phyloP scores from a whole-genome alignment of 768 basidiomycete species.

The Antrodiella citrinella region DNA sequence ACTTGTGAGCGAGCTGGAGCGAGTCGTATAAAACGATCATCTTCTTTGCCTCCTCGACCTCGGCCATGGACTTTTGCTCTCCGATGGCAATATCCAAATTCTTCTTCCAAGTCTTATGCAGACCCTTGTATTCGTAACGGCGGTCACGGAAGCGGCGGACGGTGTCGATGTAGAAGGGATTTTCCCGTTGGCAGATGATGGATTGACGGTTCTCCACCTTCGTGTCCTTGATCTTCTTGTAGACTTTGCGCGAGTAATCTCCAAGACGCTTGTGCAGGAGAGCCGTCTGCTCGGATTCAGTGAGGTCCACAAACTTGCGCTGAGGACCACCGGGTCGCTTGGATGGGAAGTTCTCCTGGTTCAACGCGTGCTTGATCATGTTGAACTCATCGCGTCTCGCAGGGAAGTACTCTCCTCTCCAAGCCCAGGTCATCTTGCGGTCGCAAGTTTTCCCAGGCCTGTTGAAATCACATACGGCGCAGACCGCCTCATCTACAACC shows the following conservation, averaged over 20 bases:
- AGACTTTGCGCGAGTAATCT: slow-evolving; percentile 97
- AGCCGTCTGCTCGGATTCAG: slow-evolving; percentile 80
- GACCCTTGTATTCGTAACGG: slow-evolving; percentile 97
- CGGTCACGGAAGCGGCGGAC: slow-evolving; percentile 95
- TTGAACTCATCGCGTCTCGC: slow-evolving; percentile 96
- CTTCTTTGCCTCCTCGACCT: slow-evolving; percentile 95
- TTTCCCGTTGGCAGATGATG: slow-evolving; percentile 95
- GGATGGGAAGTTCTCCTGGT: slow-evolving; percentile 88
- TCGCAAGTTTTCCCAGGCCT: slow-evolving; percentile 94
- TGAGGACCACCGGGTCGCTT: slow-evolving; percentile 65
- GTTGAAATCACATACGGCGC: slow-evolving; percentile 98
- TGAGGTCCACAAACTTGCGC: slow-evolving; percentile 77
- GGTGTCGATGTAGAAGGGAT: slow-evolving; percentile 98
- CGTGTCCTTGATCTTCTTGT: slow-evolving; percentile 97
- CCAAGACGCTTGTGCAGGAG: slow-evolving; percentile 94
- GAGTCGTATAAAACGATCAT: slow-evolving; percentile 99
- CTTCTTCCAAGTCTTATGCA: slow-evolving; percentile 99
- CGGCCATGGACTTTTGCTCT: slow-evolving; percentile 69
- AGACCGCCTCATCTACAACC: slow-evolving; percentile 91
- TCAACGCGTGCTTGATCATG: slow-evolving; percentile 96
- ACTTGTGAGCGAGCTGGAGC: slow-evolving; percentile 97
- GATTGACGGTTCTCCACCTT: slow-evolving; percentile 89
- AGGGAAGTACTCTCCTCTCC: slow-evolving; percentile 98
- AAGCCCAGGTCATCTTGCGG: slow-evolving; percentile 91
- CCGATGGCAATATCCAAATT: slow-evolving; percentile 70